Base-by-base conservation (phyloP, 2,329 filamentous ascomycete species). In the Fusarium dimerum region DNA sequence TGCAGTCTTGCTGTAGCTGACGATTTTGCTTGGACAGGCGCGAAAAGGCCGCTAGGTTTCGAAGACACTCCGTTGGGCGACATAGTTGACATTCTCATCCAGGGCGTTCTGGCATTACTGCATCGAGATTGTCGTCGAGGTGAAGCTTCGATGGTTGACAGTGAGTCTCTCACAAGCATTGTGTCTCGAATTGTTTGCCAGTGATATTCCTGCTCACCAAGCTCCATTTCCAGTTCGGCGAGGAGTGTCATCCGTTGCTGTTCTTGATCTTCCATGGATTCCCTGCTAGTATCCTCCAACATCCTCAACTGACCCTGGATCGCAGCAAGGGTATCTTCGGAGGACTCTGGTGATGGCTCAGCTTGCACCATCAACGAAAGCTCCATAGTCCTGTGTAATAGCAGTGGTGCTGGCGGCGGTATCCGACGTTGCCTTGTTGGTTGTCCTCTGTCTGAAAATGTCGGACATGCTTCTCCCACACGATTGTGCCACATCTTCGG, bases 181-280 rank as follows among this genome's bases (percentile, higher is more conserved):
- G 78, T 76, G 26, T 77, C 71, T 51, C 82, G 81, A 70, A 86
- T 77, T 45, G 78, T 71, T 50, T 80, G 77, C 85, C 84, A 87
- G 57, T 80, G 78, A 48, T 75, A 75, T 63, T 85, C 82, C 63
- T 87, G 80, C 57, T 76, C 67, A 1, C 78, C 81, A 77, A 87
- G 83, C 66, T 88, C 85, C 54, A 72, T 73, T 63, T 88, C 85
- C 2, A 88, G 71, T 53, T 83, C 79, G 32, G 82, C 78, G 2
- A 88, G 70, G 3, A 86, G 73, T 34, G 73, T 75, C 51, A 80
- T 68, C 29, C 76, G 72, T 49, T 73, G 69, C 29, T 76, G 55
- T 69, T 26, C 20, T 26, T 76, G 48, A 71, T 72, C 8, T 64
- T 65, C 36, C 42, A 52, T 26, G 45, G 54, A 1, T 68, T 67